Evolutionary conservation across 2,329 filamentous ascomycete genomes (phyloP).

Genomic region (Nothophoma quercina): DNA sequence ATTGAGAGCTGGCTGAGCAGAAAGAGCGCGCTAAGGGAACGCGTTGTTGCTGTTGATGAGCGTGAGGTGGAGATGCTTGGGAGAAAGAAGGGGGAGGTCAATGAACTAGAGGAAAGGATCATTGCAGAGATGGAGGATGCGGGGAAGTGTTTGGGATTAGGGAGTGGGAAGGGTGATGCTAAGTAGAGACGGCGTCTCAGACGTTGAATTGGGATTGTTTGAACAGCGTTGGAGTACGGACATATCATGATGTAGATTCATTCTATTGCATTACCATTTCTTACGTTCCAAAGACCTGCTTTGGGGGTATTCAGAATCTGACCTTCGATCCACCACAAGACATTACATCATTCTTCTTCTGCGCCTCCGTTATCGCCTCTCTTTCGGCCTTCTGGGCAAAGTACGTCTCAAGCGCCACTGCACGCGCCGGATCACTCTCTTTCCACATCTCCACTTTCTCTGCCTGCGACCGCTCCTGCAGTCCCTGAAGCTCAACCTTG

Average conservation of each 20-base stretch:
- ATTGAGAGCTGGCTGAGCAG: slow-evolving; percentile 82
- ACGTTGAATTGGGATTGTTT: neutral
- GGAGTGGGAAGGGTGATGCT: slow-evolving; percentile 21
- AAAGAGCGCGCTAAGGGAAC: slow-evolving; percentile 71
- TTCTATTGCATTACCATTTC: too few species aligned
- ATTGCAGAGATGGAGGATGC: slow-evolving; percentile 54
- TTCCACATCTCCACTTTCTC: too few species aligned
- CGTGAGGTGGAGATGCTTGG: slow-evolving; percentile 71
- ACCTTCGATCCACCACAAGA: too few species aligned
- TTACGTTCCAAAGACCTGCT: too few species aligned
- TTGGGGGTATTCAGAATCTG: too few species aligned
- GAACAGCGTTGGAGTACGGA: slow-evolving; percentile 7
- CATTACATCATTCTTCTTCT: too few species aligned
- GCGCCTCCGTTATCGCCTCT: too few species aligned
- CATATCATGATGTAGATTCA: neutral
- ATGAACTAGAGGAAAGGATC: slow-evolving; percentile 77
- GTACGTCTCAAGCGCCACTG: too few species aligned
- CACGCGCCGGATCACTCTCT: too few species aligned
- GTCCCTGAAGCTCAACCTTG: too few species aligned
- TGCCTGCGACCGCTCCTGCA: too few species aligned
- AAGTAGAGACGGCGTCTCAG: neutral
- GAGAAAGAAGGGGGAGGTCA: slow-evolving; percentile 53
- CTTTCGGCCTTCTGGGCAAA: too few species aligned
- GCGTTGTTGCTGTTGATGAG: slow-evolving; percentile 75
- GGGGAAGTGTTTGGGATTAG: slow-evolving; percentile 47